Evolutionary conservation across 2,329 filamentous ascomycete species (phyloP).

Genomic region (Phaeophleospora eucalypticola): DNA sequence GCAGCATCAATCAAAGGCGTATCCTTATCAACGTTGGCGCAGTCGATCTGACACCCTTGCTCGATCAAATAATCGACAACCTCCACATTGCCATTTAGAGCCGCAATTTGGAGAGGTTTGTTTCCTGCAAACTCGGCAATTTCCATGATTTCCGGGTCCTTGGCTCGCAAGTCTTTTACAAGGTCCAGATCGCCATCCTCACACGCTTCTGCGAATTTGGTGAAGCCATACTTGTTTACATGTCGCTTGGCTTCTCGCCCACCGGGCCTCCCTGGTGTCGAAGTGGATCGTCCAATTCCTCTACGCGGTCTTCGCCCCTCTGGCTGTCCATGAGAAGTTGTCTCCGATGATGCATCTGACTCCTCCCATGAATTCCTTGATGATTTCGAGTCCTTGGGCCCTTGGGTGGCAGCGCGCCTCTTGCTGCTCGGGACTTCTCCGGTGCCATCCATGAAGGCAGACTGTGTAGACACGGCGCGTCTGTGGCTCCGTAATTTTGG

Average conservation of each 20-base stretch:
- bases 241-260: constrained; percentile 70
- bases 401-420: constrained; percentile 50
- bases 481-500: constrained; percentile 58
- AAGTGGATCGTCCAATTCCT: constrained; percentile 47
- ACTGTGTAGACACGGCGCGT: constrained; percentile 61
- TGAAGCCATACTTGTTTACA: constrained; percentile 88
- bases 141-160: constrained; percentile 83
- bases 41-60: constrained; percentile 79
- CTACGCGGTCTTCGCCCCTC: constrained; percentile 58
- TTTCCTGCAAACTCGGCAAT: constrained; percentile 93
- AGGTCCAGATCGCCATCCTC: constrained; percentile 77
- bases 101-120: constrained; percentile 88
- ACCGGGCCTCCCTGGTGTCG: constrained; percentile 50
- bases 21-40: constrained; percentile 69
- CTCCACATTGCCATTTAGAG: constrained; percentile 77
- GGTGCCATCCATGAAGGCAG: constrained; percentile 54
- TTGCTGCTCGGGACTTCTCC: constrained; percentile 24
- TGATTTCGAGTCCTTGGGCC: constrained; percentile 29
- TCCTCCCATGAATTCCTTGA: constrained; percentile 52
- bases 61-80: constrained; percentile 85
- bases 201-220: constrained; percentile 82
- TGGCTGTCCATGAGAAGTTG: constrained; percentile 55
- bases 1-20: constrained; percentile 94
- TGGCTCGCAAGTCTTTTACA: constrained; percentile 68
- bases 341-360: constrained; percentile 51